Evolutionary conservation across 768 basidiomycete genomes (phyloP), one percentile per base, ranked within the genome.

Genomic region (Termitomyces sp.): DNA sequence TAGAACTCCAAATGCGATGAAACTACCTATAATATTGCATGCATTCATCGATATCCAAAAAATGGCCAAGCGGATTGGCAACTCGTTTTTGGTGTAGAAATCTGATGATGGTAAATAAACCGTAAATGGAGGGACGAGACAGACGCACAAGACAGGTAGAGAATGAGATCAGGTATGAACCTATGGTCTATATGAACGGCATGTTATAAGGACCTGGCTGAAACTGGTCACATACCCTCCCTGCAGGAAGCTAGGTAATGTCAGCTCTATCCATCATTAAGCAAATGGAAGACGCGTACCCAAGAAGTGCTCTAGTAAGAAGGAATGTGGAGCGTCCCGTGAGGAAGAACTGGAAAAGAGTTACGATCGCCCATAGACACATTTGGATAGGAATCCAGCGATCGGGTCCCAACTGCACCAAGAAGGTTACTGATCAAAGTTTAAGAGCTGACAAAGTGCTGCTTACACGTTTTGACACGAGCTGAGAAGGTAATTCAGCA

Each of bases 351-450:
- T 87, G 87, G 32, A 68, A 70, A 24, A 78, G 65, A 7, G 84
- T 79, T 6, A 86, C 76, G 48, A 84, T 68, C 18, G 81, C 80
- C 84, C 83, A 85, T 18, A 78, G 61, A 55, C 79, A 81, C 74
- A 86, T 83, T 68, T 86, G 84, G 1, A 76, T 79, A 6, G 85
- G 84, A 69, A 86, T 85, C 85, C 84, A 87, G 28, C 82, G 79
- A 69, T 88, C 86, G 3, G 86, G 85, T 3, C 87, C 86, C 42
- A 85, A 63, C 81, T 84, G 53, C 20, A 16, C 7, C 28, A 28
- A 28, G 28, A 20, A 38, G 24, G 24, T 18, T 4, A 54, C 13
- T 18, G 16, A 18, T 18, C 33, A 38, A 12, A 45, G 51, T 12
- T n/a, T 12, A 16, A 48, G n/a, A 15, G 49, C 51, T 15, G 20